Evolutionary conservation across 164 flowering plant genomes (phyloP), one percentile per base, ranked within the genome.

Genomic region (Litsea cubeba): DNA sequence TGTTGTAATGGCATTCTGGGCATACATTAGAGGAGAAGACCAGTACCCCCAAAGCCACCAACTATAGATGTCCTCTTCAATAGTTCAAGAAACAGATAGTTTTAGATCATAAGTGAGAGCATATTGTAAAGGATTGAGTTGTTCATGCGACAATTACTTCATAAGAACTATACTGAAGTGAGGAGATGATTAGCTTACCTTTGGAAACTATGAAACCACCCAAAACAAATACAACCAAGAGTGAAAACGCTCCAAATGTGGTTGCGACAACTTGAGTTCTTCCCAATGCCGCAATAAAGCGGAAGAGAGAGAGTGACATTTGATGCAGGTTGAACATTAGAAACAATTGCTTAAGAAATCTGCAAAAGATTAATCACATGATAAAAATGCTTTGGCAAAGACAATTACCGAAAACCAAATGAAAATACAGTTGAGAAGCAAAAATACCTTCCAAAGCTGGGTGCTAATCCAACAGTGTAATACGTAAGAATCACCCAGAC

Each of bases 151-250:
- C 11, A 40, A 40, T 40, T 40, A 40, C 46, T 40, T 40, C 11
- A 8, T 40, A 40, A 40, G 46, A 40, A 40, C 46, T 40, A 1
- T 40, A 40, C 46, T 40, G 46, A 40, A 40, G 7, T 40, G 46
- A 40, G 46, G 46, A 40, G 46, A 40, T 40, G 46, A 40, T 40
- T 40, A 40, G 46, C 46, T 7, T 40, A 93, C 97, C 88, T 91
- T 83, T 79, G 70, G 93, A 82, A 6, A 93, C 69, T 70, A 91
- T 69, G 65, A 89, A 87, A 8, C 98, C 97, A 60, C 95, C 88
- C 46, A 91, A 68, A 17, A 81, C 80, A 71, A 85, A 75, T 32
- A 86, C 71, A 17, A 77, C 50, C 17, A 88, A 79, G 3, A 90
- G 57, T 15, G 82, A 82, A 77, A 86, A 84, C 20, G 87, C 71